Percentiles rank a stretch among this genome's conserved stretches.
phyloP scores from a whole-genome alignment of 305 asterid genomes.

The Fraxinus greggii region DNA sequence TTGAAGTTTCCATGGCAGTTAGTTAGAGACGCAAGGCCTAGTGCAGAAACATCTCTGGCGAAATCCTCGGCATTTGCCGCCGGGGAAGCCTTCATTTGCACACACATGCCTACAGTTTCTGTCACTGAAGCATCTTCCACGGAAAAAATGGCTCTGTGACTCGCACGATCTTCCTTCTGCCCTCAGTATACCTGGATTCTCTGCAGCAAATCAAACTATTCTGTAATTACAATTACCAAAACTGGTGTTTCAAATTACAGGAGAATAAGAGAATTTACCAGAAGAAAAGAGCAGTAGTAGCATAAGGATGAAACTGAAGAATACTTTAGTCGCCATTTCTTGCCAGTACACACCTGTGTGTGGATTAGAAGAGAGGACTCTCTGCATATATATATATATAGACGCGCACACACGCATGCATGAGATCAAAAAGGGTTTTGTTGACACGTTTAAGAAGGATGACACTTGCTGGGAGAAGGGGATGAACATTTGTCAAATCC shows the following conservation, averaged over 20 bases:
- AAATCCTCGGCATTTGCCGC: conserved; percentile 47
- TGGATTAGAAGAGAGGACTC: background rate
- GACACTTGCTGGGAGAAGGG: background rate
- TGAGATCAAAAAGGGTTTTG: background rate
- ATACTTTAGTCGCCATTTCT: background rate
- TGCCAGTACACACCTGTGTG: background rate
- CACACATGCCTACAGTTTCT: conserved; percentile 53
- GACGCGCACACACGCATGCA: background rate
- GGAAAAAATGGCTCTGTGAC: conserved; percentile 49
- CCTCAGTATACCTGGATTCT: conserved; percentile 9
- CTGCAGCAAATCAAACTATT: conserved; percentile 3
- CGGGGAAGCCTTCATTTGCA: conserved; percentile 47
- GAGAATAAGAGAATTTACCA: conserved; percentile 7
- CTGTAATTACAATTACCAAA: background rate
- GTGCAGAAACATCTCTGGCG: conserved; percentile 56
- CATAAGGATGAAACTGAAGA: conserved; percentile 19
- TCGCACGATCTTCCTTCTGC: conserved; percentile 46
- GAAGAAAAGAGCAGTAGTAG: conserved; percentile 18
- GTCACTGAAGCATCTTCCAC: conserved; percentile 38
- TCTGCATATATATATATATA: background rate
- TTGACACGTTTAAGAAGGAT: conserved; percentile 1
- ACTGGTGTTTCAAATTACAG: background rate
- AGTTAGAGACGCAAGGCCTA: conserved; percentile 26
- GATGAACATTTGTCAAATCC: background rate
- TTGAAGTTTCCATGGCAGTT: background rate